Percentiles rank a stretch among this genome's conserved stretches.
phyloP scores from a whole-genome alignment of 2,329 filamentous ascomycete species.

The Passalora sequoiae region DNA sequence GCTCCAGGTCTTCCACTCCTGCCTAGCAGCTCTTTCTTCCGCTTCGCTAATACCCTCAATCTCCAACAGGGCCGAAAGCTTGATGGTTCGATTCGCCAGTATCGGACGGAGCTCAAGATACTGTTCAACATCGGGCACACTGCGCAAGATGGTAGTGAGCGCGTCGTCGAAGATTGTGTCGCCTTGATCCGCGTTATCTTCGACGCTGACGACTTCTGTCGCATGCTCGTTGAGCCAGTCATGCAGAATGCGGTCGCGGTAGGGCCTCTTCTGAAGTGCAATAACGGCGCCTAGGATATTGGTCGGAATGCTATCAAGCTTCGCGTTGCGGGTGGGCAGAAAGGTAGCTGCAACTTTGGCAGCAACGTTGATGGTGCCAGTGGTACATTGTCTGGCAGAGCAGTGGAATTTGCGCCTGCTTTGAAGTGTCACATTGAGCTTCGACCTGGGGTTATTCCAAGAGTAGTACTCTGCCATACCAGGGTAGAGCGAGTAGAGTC shows the following conservation, averaged over 20 bases:
- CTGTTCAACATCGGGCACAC: neutral
- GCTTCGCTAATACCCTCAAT: neutral
- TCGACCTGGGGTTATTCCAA: neutral
- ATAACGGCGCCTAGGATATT: slow-evolving; percentile 7
- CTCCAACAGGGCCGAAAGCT: neutral
- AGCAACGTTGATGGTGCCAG: slow-evolving; percentile 7
- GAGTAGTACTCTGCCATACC: neutral
- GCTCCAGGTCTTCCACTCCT: neutral
- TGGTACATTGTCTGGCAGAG: slow-evolving; percentile 2
- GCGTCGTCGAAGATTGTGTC: no score
- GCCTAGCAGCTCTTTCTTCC: no score
- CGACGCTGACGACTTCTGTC: neutral
- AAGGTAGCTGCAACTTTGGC: slow-evolving; percentile 10
- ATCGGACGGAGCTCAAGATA: neutral
- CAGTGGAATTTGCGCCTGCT: slow-evolving; percentile 6
- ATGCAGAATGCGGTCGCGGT: neutral
- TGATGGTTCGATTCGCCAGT: neutral
- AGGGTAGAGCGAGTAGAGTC: slow-evolving; percentile 14
- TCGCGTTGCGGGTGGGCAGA: neutral
- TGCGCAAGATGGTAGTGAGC: neutral
- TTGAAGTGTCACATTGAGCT: slow-evolving; percentile 4
- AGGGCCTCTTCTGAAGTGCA: slow-evolving; percentile 8
- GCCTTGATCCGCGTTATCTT: slow-evolving; percentile 2
- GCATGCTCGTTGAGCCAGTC: slow-evolving; percentile 6
- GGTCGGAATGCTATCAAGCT: neutral